These are phyloP conservation scores for Triticum urartu DNA, from an alignment of 176 grass and related monocot genomes.

Conservation along the genomic window DNA sequence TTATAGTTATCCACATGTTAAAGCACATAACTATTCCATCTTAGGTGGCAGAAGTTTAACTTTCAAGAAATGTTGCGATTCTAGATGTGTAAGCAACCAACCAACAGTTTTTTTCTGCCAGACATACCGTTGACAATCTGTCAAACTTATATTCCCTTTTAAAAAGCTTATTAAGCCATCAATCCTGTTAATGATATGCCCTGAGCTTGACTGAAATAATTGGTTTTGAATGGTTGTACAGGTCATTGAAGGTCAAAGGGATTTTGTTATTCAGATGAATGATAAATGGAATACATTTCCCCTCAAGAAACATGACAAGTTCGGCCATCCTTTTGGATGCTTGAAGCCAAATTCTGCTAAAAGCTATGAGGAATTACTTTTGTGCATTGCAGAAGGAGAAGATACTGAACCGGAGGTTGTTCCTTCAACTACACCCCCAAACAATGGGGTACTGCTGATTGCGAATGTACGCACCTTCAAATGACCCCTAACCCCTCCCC, in stretches of 20 bases:
- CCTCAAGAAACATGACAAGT: slow-evolving; percentile 31
- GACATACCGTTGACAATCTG: background rate
- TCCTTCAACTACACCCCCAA: slow-evolving; percentile 42
- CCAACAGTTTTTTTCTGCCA: background rate
- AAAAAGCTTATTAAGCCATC: background rate
- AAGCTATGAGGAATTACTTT: slow-evolving; percentile 48
- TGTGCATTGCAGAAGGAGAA: slow-evolving; percentile 62
- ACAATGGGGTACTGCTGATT: slow-evolving; percentile 55
- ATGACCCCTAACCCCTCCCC: background rate
- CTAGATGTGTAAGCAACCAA: background rate
- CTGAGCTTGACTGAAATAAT: background rate
- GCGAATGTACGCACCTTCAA: slow-evolving; percentile 54
- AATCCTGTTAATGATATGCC: background rate
- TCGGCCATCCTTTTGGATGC: slow-evolving; percentile 7
- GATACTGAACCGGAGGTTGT: slow-evolving; percentile 49
- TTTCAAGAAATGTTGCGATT: background rate
- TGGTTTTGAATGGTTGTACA: slow-evolving; percentile 35
- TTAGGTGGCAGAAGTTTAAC: slow-evolving; percentile 10
- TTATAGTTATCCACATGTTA: background rate
- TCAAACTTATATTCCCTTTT: background rate
- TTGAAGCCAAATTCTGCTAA: slow-evolving; percentile 34
- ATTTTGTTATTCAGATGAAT: slow-evolving; percentile 67
- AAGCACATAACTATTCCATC: slow-evolving; percentile 7
- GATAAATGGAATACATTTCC: slow-evolving; percentile 53
- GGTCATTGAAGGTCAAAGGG: slow-evolving; percentile 50